Conservation (phyloP, 179 eudicot species). For the Pouteria campechiana region DNA sequence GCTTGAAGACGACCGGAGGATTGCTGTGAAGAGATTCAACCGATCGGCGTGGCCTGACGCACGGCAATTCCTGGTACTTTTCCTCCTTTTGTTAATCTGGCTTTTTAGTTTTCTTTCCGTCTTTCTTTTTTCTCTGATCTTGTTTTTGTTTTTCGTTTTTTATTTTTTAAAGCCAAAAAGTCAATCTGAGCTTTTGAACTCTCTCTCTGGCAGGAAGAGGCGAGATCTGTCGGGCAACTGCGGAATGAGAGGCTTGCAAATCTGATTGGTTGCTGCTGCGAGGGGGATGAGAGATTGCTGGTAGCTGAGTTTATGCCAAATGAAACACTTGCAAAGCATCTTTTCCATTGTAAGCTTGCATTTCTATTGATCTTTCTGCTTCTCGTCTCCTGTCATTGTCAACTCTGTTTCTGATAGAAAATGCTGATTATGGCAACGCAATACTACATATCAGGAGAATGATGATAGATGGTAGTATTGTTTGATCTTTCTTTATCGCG, state of each 20-base stretch:
- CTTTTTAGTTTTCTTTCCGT: background rate
- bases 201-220: conserved; percentile 52
- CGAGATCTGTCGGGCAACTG: conserved; percentile 73
- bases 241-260: conserved; percentile 74
- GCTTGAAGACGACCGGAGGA: conserved; percentile 46
- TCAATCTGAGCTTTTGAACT: background rate
- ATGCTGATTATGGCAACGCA: no score
- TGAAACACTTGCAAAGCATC: conserved; percentile 86
- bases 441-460: no score
- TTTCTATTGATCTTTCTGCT: background rate
- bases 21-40: conserved; percentile 81
- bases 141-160: background rate
- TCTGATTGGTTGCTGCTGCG: conserved; percentile 84
- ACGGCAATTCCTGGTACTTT: conserved; percentile 64
- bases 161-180: background rate
- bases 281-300: conserved; percentile 82
- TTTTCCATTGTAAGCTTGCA: conserved; percentile 78
- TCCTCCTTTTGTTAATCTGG: background rate
- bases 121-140: background rate
- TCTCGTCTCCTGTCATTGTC: background rate
- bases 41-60: conserved; percentile 93
- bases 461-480: no score
- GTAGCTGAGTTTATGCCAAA: conserved; percentile 94
- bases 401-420: no score
- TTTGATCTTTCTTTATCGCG: no score